Conservation (phyloP, 768 basidiomycete genomes). For the Candolleomyces efflorescens region DNA sequence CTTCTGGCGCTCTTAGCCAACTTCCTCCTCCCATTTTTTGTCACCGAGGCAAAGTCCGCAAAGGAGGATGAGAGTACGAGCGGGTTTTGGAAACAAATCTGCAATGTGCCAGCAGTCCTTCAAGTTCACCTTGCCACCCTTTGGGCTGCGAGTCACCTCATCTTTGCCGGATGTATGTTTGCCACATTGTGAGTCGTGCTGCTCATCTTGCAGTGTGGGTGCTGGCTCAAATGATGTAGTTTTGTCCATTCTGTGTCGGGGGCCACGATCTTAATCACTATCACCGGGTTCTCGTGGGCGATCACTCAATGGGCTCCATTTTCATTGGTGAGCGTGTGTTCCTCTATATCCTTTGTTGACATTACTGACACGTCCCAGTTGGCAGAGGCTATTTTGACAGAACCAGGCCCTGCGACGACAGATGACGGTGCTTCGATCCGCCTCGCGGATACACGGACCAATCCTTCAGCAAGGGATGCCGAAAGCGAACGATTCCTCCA, state of each 20-base stretch:
- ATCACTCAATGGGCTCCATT: constrained; percentile 92
- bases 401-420: constrained; percentile 32
- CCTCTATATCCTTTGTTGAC: not conserved
- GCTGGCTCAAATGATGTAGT: constrained; percentile 31
- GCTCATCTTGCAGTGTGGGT: not conserved
- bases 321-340: constrained; percentile 56
- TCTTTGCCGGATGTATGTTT: constrained; percentile 77
- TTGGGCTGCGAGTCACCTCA: constrained; percentile 74
- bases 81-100: constrained; percentile 17
- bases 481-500: constrained; percentile 10
- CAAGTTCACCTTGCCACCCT: constrained; percentile 63
- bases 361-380: constrained; percentile 40
- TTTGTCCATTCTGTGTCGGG: constrained; percentile 66
- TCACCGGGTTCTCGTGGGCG: constrained; percentile 92
- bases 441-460: constrained; percentile 41
- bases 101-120: constrained; percentile 35
- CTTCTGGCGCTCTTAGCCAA: constrained; percentile 65
- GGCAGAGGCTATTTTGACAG: constrained; percentile 79
- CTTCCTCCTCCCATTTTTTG: constrained; percentile 66
- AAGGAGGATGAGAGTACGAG: not conserved
- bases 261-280: constrained; percentile 69
- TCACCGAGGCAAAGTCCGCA: constrained; percentile 25
- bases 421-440: constrained; percentile 36
- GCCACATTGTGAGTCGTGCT: constrained; percentile 67
- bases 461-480: constrained; percentile 8